Base-by-base conservation (phyloP, 2,329 filamentous ascomycete genomes). In the Aspergillus sp. region DNA sequence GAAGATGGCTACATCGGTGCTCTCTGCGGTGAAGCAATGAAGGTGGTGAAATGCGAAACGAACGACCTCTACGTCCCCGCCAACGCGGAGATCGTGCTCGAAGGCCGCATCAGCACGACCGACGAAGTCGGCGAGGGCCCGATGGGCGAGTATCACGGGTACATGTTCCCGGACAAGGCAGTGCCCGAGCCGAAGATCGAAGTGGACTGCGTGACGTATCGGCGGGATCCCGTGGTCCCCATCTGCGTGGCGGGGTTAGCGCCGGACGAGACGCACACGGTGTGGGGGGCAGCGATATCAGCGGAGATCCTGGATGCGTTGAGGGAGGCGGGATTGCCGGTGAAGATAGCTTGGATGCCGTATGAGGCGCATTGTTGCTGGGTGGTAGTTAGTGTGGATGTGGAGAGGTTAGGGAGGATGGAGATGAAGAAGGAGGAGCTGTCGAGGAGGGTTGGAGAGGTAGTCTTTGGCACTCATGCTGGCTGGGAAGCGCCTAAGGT, bases 121-220 rank as follows among this genome's bases (percentile, higher is more conserved):
- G 59, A 69, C 25, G 61, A 55, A 11, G 67, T 60, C 2, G 39
- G 48, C 6, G 67, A 69, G 51, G 66, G 67, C 10, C 67, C 66
- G 25, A 67, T 68, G 63, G 59, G 53, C 13, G 66, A 69, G 55
- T 67, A 67, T 52, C 66, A 69, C 44, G 66, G 67, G 10, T 56
- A 62, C 36, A 42, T 64, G n/a, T 68, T 59, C 47, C 61, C 58
- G 21, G 57, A 49, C 11, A 36, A 62, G 11, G 42, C 54, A 10
- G 58, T 55, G 13, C 60, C 57, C 30, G 60, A 59, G 21, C 66
- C 65, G 7, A 21, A 65, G 3, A 64, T 67, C 54, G 62, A 61
- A 36, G 60, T 68, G n/a, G 60, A 67, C 51, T 55, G 59, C 21
- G 59, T 67, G 17, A 67, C 66, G 8, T 64, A 68, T 42, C 59